phyloP scores from a whole-genome alignment of 139 green algal genomes.

The Coccomyxa sp. region DNA sequence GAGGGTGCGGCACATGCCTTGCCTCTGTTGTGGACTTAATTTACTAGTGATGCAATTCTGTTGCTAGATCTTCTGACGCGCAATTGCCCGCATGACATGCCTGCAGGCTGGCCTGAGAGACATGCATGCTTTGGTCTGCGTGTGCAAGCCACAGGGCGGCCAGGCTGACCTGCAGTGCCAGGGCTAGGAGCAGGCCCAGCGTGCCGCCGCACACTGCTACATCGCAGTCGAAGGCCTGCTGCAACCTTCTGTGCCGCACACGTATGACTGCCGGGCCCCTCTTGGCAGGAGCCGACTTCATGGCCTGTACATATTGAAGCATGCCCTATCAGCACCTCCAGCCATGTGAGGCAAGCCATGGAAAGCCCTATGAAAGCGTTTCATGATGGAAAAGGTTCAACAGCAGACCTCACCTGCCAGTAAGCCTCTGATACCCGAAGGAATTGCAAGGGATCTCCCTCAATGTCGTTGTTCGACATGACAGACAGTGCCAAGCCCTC shows the following conservation, averaged over 20 bases:
- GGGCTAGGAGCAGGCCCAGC: slow-evolving; percentile 78
- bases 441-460: slow-evolving; percentile 13
- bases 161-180: slow-evolving; percentile 58
- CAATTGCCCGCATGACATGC: neutral
- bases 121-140: neutral
- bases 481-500: neutral
- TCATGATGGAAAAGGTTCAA: neutral
- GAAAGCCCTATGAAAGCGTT: neutral
- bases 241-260: neutral
- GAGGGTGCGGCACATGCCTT: no score
- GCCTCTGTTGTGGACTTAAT: no score
- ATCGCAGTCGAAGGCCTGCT: slow-evolving; percentile 50
- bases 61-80: neutral
- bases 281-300: neutral
- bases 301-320: neutral
- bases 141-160: no score
- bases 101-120: neutral
- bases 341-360: neutral
- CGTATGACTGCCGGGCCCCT: slow-evolving; percentile 8
- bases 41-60: neutral
- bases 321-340: neutral
- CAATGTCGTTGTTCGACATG: neutral
- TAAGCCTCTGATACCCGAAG: slow-evolving; percentile 24
- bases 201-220: slow-evolving; percentile 83
- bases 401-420: slow-evolving; percentile 16